Conservation (phyloP, 345 rosid species). For the Camelina laxa region DNA sequence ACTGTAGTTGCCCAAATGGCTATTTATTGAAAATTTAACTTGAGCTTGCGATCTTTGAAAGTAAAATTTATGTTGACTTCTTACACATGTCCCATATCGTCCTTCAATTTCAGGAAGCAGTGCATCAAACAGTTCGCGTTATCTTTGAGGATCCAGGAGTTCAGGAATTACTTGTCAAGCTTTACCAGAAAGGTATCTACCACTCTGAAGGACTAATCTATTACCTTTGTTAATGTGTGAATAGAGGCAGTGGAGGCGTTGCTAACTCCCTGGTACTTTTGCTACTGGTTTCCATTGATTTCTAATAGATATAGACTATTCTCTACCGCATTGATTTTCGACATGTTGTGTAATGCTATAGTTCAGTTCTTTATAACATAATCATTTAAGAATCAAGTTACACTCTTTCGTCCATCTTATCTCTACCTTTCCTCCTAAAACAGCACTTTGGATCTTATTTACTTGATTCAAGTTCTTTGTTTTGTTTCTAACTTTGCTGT, state of each 20-base stretch:
- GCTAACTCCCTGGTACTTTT: slow-evolving; percentile 12
- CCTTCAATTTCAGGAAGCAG: slow-evolving; percentile 76
- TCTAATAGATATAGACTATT: neutral
- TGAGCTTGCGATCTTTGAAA: slow-evolving; percentile 13
- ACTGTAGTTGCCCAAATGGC: slow-evolving; percentile 22
- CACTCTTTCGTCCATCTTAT: neutral
- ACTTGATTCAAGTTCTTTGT: slow-evolving; percentile 1
- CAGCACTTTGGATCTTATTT: slow-evolving; percentile 13
- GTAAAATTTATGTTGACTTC: slow-evolving; percentile 1
- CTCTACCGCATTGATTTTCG: slow-evolving; percentile 6
- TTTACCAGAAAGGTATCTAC: slow-evolving; percentile 83
- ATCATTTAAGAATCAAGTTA: slow-evolving; percentile 2
- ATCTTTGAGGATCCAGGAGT: slow-evolving; percentile 99
- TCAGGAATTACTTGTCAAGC: slow-evolving; percentile 88
- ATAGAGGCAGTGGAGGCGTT: slow-evolving; percentile 6
- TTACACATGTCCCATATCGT: slow-evolving; percentile 18
- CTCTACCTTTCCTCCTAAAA: slow-evolving; percentile 9
- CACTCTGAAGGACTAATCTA: neutral
- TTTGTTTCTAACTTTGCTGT: slow-evolving; percentile 30
- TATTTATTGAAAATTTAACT: slow-evolving; percentile 6
- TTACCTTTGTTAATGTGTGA: slow-evolving; percentile 14
- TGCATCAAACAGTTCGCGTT: slow-evolving; percentile 83
- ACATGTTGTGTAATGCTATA: neutral
- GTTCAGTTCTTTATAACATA: neutral
- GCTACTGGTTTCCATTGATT: slow-evolving; percentile 10